phyloP scores from a whole-genome alignment of 2,329 filamentous ascomycete species.

The Claviceps quebecensis region DNA sequence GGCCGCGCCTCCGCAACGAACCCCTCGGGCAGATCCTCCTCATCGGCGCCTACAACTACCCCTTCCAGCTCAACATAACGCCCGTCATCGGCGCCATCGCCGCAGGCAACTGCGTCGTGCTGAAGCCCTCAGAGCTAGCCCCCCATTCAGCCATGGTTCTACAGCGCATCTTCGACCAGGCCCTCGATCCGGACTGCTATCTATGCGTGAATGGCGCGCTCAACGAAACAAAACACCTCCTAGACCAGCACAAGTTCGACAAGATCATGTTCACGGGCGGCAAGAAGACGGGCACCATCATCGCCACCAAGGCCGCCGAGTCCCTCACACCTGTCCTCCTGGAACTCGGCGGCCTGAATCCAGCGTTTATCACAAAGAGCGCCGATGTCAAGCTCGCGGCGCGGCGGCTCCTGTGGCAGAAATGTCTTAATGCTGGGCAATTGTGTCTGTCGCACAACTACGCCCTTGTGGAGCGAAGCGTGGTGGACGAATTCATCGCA shows the following conservation, averaged over 20 bases:
- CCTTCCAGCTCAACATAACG: slow-evolving; percentile 63
- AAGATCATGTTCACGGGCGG: slow-evolving; percentile 96
- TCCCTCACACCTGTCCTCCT: slow-evolving; percentile 77
- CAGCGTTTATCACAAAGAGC: slow-evolving; percentile 77
- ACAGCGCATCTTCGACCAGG: slow-evolving; percentile 60
- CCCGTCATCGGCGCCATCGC: slow-evolving; percentile 82
- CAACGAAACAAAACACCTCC: slow-evolving; percentile 64
- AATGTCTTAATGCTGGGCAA: slow-evolving; percentile 76
- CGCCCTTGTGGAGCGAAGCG: slow-evolving; percentile 63
- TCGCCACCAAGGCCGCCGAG: slow-evolving; percentile 79
- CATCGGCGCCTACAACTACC: slow-evolving; percentile 92
- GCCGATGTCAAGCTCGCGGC: slow-evolving; percentile 71
- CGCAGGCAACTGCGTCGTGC: slow-evolving; percentile 74
- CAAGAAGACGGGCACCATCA: slow-evolving; percentile 65
- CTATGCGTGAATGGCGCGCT: slow-evolving; percentile 67
- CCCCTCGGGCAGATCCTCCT: slow-evolving; percentile 72
- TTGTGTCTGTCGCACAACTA: slow-evolving; percentile 92
- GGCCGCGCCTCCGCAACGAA: slow-evolving; percentile 69
- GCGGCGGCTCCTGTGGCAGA: slow-evolving; percentile 75
- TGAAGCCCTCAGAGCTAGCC: slow-evolving; percentile 83
- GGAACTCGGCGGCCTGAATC: slow-evolving; percentile 85
- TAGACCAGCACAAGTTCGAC: slow-evolving; percentile 76
- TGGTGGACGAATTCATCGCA: slow-evolving; percentile 57
- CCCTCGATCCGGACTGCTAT: slow-evolving; percentile 67
- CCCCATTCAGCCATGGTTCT: slow-evolving; percentile 65